Evolutionary conservation across 2,329 filamentous ascomycete genomes (phyloP).

Genomic region (Pseudogymnoascus sp.): DNA sequence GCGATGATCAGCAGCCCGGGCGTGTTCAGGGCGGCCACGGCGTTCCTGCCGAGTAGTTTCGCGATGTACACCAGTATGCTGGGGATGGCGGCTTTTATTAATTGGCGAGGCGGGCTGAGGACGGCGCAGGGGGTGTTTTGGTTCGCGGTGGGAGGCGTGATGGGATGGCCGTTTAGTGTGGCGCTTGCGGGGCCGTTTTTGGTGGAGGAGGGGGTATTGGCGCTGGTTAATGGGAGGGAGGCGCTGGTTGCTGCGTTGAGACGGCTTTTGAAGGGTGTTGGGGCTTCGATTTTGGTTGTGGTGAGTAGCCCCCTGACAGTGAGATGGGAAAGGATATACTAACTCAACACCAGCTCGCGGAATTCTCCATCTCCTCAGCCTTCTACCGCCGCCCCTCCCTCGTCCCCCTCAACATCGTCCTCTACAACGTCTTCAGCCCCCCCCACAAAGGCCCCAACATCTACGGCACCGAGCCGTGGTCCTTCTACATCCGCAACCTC

Average conservation of each 20-base stretch:
- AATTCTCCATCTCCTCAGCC: constrained; percentile 66
- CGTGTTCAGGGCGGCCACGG: constrained; percentile 83
- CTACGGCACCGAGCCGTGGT: constrained; percentile 94
- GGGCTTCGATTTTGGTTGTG: constrained; percentile 30
- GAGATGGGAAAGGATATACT: background rate
- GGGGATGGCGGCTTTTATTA: constrained; percentile 81
- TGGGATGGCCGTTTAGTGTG: constrained; percentile 92
- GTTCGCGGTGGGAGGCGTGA: constrained; percentile 75
- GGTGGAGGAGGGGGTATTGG: constrained; percentile 61
- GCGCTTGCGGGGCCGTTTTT: constrained; percentile 76
- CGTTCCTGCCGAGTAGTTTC: constrained; percentile 88
- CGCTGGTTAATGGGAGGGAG: constrained; percentile 45
- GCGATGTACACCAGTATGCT: constrained; percentile 92
- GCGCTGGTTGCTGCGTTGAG: constrained; percentile 50
- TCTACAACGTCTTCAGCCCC: constrained; percentile 87
- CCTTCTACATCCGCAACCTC: constrained; percentile 90
- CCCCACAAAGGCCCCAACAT: constrained; percentile 74
- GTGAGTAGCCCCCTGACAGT: constrained; percentile 16
- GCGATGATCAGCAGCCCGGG: constrained; percentile 73
- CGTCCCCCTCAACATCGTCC: constrained; percentile 86
- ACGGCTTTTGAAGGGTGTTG: constrained; percentile 57
- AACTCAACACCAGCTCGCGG: constrained; percentile 33
- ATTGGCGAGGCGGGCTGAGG: constrained; percentile 71
- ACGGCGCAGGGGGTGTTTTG: constrained; percentile 80
- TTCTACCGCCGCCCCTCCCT: constrained; percentile 75